Evolutionary conservation across 2,329 filamentous ascomycete species (phyloP), one percentile per base, ranked within the genome.

Genomic region (Metarhizium anisopliae): DNA sequence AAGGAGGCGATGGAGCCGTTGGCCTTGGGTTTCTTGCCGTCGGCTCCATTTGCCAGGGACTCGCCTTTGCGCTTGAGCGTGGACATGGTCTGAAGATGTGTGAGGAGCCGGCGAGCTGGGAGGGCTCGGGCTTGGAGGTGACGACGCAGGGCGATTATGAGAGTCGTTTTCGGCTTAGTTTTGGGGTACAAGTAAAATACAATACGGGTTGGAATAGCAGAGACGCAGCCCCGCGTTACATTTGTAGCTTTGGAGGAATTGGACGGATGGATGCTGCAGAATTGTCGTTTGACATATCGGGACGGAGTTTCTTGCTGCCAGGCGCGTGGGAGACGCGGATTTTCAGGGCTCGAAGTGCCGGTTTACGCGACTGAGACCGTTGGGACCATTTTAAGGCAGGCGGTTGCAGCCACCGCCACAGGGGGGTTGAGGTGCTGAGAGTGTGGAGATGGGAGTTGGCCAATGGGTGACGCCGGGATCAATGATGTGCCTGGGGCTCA

Each of bases 1-100:
- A 97, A 97, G 16, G 90, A 89, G 32, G 86, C 92, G 67, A 99
- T 95, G 74, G 79, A 91, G 59, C 79, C 83, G 66, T 94, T 87
- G 54, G 81, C 76, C 71, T 86, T 90, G 57, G 84, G 68, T 69
- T 91, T 92, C 70, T 92, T 92, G 50, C 77, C 66, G 47, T 86
- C 83, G 0, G 68, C 61, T 32, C 70, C 70, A 11, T 72, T 66
- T 6, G 71, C 62, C 25, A 76, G 66, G 55, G 76, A 73, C 56
- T 71, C 75, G 47, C 81, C 80, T 73, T 89, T 89, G 62, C 87
- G 84, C 73, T 90, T 90, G 59, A 83, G 72, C 11, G 79, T 75
- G 51, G 79, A 77, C 79, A 82, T 82, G 55, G 58, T 16, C 11
- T 65, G 60, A 62, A 54, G 16, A 42, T 49, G 14, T 40, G 32